Evolutionary conservation across 2,329 filamentous ascomycete species (phyloP).

Genomic region (Periconia macrospinosa): DNA sequence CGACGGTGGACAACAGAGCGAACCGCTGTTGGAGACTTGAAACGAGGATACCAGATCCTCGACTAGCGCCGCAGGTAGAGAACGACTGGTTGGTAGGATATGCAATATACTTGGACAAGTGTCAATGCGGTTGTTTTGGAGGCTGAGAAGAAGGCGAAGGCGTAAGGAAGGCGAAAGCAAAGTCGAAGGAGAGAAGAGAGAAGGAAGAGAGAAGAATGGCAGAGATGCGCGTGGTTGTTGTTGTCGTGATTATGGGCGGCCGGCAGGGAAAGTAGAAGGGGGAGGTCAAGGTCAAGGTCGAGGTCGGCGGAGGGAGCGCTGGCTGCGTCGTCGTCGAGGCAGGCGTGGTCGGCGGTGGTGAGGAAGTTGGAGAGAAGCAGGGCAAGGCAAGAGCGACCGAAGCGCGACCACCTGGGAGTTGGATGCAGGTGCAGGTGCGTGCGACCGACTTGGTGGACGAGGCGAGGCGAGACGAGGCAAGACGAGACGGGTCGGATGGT

Average conservation of each 20-base stretch:
- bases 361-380: slow-evolving; percentile 2
- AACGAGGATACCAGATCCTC: slow-evolving; percentile 49
- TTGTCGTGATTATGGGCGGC: not conserved
- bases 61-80: slow-evolving; percentile 40
- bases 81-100: slow-evolving; percentile 36
- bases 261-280: not conserved
- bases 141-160: slow-evolving; percentile 19
- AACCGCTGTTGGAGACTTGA: slow-evolving; percentile 30
- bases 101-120: not conserved
- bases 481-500: too few relatives aligned
- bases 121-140: slow-evolving; percentile 33
- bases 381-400: slow-evolving; percentile 1
- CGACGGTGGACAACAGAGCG: slow-evolving; percentile 28
- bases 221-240: too few relatives aligned
- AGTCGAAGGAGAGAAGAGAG: slow-evolving; percentile 19
- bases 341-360: slow-evolving; percentile 3
- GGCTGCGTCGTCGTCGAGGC: not conserved
- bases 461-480: slow-evolving; percentile 6
- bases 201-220: slow-evolving; percentile 14
- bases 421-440: slow-evolving; percentile 10
- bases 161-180: too few relatives aligned
- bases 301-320: not conserved
- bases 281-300: slow-evolving; percentile 3
- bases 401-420: slow-evolving; percentile 10
- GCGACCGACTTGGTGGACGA: slow-evolving; percentile 24